Percentiles rank a stretch among this genome's conserved stretches.
phyloP scores from a whole-genome alignment of 1,284 basidiomycete species.

The Leccinum subrobustum region DNA sequence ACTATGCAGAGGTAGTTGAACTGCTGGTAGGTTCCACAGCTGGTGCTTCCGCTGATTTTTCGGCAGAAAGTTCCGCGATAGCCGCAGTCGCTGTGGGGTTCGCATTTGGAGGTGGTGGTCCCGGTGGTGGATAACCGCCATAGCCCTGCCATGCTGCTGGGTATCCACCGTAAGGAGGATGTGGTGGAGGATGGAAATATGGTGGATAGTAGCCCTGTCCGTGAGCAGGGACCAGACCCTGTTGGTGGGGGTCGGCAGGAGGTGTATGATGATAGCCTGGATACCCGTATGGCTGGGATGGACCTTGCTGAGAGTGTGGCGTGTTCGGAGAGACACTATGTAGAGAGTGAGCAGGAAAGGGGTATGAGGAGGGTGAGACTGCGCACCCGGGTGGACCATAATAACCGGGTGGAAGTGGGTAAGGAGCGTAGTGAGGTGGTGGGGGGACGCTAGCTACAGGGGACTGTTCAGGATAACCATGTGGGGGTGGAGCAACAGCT shows the following conservation, averaged over 20 bases:
- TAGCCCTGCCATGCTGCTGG: constrained; percentile 28
- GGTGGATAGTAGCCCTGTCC: constrained; percentile 27
- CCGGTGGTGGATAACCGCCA: constrained; percentile 25
- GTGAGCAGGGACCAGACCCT: constrained; percentile 17
- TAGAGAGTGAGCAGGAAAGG: constrained; percentile 10
- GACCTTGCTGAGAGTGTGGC: constrained; percentile 23
- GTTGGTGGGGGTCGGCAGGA: constrained; percentile 28
- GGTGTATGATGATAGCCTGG: constrained; percentile 25
- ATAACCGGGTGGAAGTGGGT: constrained; percentile 25
- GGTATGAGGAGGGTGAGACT: not conserved
- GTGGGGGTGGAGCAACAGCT: constrained; percentile 23
- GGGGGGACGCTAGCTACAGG: constrained; percentile 22
- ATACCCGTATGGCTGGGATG: constrained; percentile 29
- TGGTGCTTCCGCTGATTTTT: constrained; percentile 28
- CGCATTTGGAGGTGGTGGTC: constrained; percentile 19
- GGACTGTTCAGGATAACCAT: constrained; percentile 27
- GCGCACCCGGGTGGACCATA: constrained; percentile 29
- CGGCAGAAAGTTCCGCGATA: constrained; percentile 17
- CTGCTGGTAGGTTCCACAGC: constrained; percentile 18
- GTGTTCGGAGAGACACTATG: constrained; percentile 23
- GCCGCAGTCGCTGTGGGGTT: constrained; percentile 14
- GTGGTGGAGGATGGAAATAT: constrained; percentile 28
- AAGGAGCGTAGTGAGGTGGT: constrained; percentile 30
- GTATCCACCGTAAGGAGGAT: constrained; percentile 30
- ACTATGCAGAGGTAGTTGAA: constrained; percentile 22